Base-by-base conservation (phyloP, 2,329 filamentous ascomycete species). In the Alternaria rosae region DNA sequence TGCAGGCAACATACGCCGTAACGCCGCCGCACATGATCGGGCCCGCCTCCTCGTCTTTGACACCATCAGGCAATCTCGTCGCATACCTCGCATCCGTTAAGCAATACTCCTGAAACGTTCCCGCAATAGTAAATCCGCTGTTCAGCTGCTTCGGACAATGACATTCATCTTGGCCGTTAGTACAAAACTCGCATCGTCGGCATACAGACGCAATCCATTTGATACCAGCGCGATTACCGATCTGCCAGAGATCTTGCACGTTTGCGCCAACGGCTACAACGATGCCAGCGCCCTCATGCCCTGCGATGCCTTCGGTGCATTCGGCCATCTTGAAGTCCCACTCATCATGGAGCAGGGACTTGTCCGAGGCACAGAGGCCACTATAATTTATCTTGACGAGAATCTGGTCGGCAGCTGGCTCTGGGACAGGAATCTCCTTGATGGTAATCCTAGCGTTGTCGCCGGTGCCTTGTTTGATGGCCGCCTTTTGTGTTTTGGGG, bases 171-270 rank as follows among this genome's bases (percentile, higher is more conserved):
- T 82, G 82, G 3, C 88, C 86, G 76, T 90, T 80, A 71, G 81
- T 88, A 83, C 94, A 97, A 85, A 92, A 96, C 70, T 88, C 85
- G 83, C 94, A 97, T 66, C 84, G 80, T 62, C 95, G 84, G 81
- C 94, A 97, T 41, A 91, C 89, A 67, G 92, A 91, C 79, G 97
- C 94, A 76, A 97, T 85, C 93, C 93, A 97, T 85, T 83, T 81
- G 59, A 81, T 74, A 6, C 85, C 85, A 3, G 81, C 86, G 23
- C 86, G 78, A 63, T 88, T 84, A 5, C 86, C 86, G 1, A 68
- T 28, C 48, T 93, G 83, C 72, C 73, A 75, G 21, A 66, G 52
- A 71, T 94, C 91, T 12, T 85, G 82, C 65, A 95, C 92, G 43
- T 94, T 86, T 25, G 89, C 84, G 71, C 93, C 93, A 85, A 69